phyloP scores from a whole-genome alignment of 2,329 filamentous ascomycete genomes.

The Hymenoscyphus fructigenus region DNA sequence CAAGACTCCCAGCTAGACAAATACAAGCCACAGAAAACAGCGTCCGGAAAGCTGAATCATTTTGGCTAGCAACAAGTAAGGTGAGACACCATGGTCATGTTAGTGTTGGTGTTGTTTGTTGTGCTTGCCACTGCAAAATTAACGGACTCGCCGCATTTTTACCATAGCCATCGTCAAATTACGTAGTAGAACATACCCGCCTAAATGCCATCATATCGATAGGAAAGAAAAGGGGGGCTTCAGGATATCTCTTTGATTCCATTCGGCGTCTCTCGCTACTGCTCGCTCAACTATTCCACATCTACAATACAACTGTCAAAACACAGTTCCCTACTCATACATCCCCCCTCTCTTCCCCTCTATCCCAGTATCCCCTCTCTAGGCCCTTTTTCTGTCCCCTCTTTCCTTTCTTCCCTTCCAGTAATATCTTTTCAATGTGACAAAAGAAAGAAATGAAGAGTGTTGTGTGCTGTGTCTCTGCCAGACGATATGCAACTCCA shows the following conservation, averaged over 20 bases:
- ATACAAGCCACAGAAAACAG: too few relatives aligned
- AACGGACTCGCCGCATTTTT: too few relatives aligned
- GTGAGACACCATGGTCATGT: too few relatives aligned
- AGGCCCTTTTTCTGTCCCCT: neutral
- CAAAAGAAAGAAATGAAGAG: slow-evolving; percentile 3
- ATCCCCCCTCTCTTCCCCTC: neutral
- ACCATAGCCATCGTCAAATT: neutral
- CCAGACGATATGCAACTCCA: neutral
- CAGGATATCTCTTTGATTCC: neutral
- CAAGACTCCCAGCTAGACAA: too few relatives aligned
- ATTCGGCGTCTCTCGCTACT: neutral
- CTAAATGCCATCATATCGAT: too few relatives aligned
- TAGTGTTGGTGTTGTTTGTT: too few relatives aligned
- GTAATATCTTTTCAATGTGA: neutral
- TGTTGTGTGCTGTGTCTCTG: neutral
- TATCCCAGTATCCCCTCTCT: neutral
- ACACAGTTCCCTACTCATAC: neutral
- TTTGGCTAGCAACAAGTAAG: too few relatives aligned
- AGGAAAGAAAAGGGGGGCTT: too few relatives aligned
- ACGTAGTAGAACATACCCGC: neutral
- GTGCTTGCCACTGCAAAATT: too few relatives aligned
- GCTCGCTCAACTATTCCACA: too few relatives aligned
- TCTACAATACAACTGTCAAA: too few relatives aligned
- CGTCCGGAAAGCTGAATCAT: too few relatives aligned
- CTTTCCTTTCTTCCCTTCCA: neutral